Evolutionary conservation across 345 rosid species (phyloP).

Genomic region (Acer negundo): DNA sequence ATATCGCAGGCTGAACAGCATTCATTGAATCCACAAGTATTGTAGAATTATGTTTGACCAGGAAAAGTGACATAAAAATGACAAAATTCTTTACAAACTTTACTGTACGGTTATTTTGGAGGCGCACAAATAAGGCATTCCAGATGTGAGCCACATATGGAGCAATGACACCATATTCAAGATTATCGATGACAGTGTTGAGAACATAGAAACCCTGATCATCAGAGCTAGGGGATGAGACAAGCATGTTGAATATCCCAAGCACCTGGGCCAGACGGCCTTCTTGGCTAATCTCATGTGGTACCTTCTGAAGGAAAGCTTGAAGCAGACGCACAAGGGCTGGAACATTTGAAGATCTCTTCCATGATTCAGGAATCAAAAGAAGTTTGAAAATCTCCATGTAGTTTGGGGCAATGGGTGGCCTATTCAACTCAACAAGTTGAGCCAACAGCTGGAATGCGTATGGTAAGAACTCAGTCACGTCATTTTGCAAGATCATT

Average conservation of each 20-base stretch:
- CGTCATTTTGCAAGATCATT: slow-evolving; percentile 73
- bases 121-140: slow-evolving; percentile 71
- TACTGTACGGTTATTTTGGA: slow-evolving; percentile 59
- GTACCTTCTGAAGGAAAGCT: slow-evolving; percentile 94
- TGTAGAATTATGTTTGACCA: slow-evolving; percentile 83
- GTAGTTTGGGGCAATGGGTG: slow-evolving; percentile 78
- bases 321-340: slow-evolving; percentile 99
- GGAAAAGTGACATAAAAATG: slow-evolving; percentile 86
- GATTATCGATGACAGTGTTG: slow-evolving; percentile 84
- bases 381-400: slow-evolving; percentile 85
- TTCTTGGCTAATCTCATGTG: slow-evolving; percentile 76
- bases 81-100: slow-evolving; percentile 79
- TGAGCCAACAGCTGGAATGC: slow-evolving; percentile 97
- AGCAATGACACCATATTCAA: slow-evolving; percentile 64
- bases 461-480: slow-evolving; percentile 93
- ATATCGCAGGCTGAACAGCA: slow-evolving; percentile 70
- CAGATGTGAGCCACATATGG: slow-evolving; percentile 67
- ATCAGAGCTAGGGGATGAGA: slow-evolving; percentile 70
- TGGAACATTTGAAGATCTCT: slow-evolving; percentile 86
- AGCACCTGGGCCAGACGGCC: slow-evolving; percentile 77
- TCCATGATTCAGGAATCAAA: slow-evolving; percentile 87
- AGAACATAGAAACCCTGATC: slow-evolving; percentile 96
- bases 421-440: slow-evolving; percentile 85
- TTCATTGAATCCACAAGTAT: slow-evolving; percentile 76
- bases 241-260: slow-evolving; percentile 83